A percentile compares a stretch with the other conserved stretches of the same genome.
phyloP scores from a whole-genome alignment of 2,329 filamentous ascomycete genomes.

The Fusarium kyushuense region DNA sequence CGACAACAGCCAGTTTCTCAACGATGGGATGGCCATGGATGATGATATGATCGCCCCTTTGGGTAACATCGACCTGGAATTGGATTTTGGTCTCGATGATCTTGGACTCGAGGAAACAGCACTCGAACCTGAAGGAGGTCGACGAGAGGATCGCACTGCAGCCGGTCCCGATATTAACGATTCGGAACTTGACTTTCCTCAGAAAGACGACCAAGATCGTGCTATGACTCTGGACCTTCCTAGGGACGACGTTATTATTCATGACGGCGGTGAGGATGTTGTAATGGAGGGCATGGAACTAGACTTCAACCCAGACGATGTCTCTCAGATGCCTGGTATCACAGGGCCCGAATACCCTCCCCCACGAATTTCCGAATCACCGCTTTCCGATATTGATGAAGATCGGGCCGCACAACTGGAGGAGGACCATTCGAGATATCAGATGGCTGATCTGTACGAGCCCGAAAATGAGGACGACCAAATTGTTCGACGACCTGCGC shows the following conservation, averaged over 20 bases:
- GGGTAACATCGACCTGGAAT: constrained; percentile 77
- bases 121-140: constrained; percentile 82
- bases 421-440: constrained; percentile 65
- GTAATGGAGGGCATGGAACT: constrained; percentile 72
- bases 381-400: constrained; percentile 77
- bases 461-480: constrained; percentile 68
- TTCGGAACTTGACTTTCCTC: constrained; percentile 66
- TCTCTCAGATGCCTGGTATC: constrained; percentile 67
- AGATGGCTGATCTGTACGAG: constrained; percentile 71
- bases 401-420: constrained; percentile 70
- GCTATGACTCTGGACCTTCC: constrained; percentile 68
- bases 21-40: constrained; percentile 71
- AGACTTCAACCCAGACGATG: constrained; percentile 71
- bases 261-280: constrained; percentile 71
- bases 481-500: constrained; percentile 75
- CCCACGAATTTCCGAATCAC: constrained; percentile 75
- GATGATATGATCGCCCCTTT: constrained; percentile 68
- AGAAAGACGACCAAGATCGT: constrained; percentile 66
- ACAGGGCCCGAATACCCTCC: constrained; percentile 63
- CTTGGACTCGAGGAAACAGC: constrained; percentile 73
- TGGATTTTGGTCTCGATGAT: constrained; percentile 80
- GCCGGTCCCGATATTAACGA: constrained; percentile 61
- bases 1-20: constrained; percentile 83
- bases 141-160: constrained; percentile 70
- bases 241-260: constrained; percentile 68